A percentile compares a stretch with the other conserved stretches of the same genome.
These are phyloP conservation scores for Blepharisma stoltei DNA, from an alignment of 73 alveolate species.

Conservation along the genomic window DNA sequence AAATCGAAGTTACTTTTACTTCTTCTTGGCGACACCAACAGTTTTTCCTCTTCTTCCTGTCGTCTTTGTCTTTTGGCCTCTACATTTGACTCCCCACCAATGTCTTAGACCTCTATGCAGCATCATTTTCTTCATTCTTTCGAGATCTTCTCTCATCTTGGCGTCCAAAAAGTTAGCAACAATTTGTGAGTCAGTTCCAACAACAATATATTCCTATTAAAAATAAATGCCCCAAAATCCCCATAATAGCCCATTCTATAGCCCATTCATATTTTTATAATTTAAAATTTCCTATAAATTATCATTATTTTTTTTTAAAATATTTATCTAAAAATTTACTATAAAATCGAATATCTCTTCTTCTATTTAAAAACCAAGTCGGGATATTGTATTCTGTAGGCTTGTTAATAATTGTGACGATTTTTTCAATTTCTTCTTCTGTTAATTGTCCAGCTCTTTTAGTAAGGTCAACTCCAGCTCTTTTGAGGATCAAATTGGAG, in stretches of 20 bases:
- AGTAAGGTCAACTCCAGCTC: constrained; percentile 79
- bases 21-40: constrained; percentile 97
- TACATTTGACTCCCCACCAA: constrained; percentile 94
- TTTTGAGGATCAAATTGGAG: constrained; percentile 83
- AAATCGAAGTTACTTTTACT: constrained; percentile 40
- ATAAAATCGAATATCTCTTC: too few species aligned
- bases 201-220: too few species aligned
- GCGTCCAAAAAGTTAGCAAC: constrained; percentile 93
- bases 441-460: constrained; percentile 98
- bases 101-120: constrained; percentile 97
- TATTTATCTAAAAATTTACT: too few species aligned
- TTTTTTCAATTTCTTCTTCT: constrained; percentile 94
- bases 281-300: too few species aligned
- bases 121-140: constrained; percentile 97
- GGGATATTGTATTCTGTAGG: constrained; percentile 98
- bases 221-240: too few species aligned
- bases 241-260: too few species aligned
- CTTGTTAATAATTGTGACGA: constrained; percentile 89
- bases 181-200: constrained; percentile 84
- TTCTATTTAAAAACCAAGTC: constrained; percentile 98
- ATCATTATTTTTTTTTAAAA: too few species aligned
- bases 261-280: too few species aligned
- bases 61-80: constrained; percentile 99
- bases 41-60: constrained; percentile 99
- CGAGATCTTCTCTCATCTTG: constrained; percentile 96